phyloP scores from a whole-genome alignment of 345 rosid genomes.

The Salix brachista region DNA sequence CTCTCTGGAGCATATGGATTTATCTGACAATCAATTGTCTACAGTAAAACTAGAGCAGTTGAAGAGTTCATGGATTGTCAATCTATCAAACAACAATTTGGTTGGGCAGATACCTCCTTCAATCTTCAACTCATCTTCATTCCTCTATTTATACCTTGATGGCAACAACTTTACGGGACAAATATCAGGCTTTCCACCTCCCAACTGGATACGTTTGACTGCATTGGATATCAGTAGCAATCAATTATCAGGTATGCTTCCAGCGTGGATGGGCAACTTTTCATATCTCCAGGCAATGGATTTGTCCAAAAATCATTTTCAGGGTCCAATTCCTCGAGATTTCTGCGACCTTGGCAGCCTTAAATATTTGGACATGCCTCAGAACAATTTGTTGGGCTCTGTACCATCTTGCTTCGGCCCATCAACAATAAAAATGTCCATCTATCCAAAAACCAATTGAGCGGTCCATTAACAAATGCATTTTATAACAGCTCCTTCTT shows the following conservation, averaged over 20 bases:
- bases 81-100: too few species aligned
- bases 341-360: not conserved
- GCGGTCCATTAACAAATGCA: not conserved
- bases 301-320: not conserved
- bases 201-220: not conserved
- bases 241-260: not conserved
- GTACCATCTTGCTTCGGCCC: not conserved
- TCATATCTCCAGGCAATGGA: not conserved
- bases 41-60: too few species aligned
- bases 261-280: slow-evolving; percentile 1
- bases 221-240: not conserved
- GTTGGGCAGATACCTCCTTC: not conserved
- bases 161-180: slow-evolving; percentile 1
- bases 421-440: not conserved
- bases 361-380: not conserved
- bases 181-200: not conserved
- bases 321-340: not conserved
- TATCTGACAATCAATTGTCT: slow-evolving; percentile 15
- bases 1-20: not conserved
- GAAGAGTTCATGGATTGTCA: too few species aligned
- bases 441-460: slow-evolving; percentile 1
- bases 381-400: slow-evolving; percentile 2
- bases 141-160: not conserved
- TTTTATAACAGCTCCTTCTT: not conserved
- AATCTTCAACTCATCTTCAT: not conserved